A percentile compares a stretch with the other conserved stretches of the same genome.
These are phyloP conservation scores for Podila minutissima DNA, from an alignment of 192 early-diverging fungal species.

Conservation along the genomic window DNA sequence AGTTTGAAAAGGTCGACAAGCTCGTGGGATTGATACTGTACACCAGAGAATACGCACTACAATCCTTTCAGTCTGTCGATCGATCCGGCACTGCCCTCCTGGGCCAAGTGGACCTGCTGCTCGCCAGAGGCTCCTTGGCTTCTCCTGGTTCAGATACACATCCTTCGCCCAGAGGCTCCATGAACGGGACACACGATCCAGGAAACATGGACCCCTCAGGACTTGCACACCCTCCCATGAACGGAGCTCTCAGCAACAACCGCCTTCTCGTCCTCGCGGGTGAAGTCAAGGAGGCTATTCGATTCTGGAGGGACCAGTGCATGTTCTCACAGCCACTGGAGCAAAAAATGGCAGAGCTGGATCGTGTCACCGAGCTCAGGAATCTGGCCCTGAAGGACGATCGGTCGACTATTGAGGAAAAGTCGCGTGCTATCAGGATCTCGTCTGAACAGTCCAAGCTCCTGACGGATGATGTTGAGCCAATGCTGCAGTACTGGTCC, in stretches of 20 bases:
- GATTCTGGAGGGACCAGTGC: slow-evolving; percentile 49
- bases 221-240: not conserved
- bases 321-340: slow-evolving; percentile 26
- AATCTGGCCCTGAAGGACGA: slow-evolving; percentile 27
- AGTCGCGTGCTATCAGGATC: slow-evolving; percentile 19
- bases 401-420: slow-evolving; percentile 27
- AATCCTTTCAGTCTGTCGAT: slow-evolving; percentile 35
- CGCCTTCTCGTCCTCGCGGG: slow-evolving; percentile 30
- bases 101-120: slow-evolving; percentile 35
- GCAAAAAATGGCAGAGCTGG: slow-evolving; percentile 29
- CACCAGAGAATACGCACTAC: slow-evolving; percentile 29
- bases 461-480: slow-evolving; percentile 29
- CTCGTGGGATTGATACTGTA: slow-evolving; percentile 15
- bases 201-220: not conserved
- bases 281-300: slow-evolving; percentile 45
- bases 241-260: slow-evolving; percentile 26
- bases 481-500: slow-evolving; percentile 31
- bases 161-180: not conserved
- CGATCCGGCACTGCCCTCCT: slow-evolving; percentile 23
- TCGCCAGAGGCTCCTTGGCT: slow-evolving; percentile 21
- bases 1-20: slow-evolving; percentile 33
- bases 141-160: slow-evolving; percentile 5
- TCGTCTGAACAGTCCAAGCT: slow-evolving; percentile 33
- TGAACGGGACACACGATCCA: not conserved
- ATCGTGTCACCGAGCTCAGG: slow-evolving; percentile 34